Percentiles rank a stretch among this genome's conserved stretches.
Evolutionary conservation across 1,284 basidiomycete genomes (phyloP).

Genomic region (Irpex sp.): DNA sequence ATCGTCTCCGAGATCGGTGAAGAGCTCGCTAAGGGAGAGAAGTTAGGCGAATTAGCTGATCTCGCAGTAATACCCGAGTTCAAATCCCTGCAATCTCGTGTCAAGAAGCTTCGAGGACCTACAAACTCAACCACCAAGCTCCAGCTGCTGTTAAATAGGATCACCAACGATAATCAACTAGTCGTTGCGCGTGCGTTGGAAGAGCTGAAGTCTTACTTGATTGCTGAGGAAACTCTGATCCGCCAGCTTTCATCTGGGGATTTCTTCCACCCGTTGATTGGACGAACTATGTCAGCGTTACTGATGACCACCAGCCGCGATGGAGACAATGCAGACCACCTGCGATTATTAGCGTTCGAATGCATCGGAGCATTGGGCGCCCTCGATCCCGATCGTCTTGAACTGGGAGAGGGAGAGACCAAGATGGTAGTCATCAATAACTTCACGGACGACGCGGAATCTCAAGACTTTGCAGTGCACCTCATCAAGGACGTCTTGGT

Average conservation of each 20-base stretch:
- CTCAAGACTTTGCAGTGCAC: slow-evolving; percentile 78
- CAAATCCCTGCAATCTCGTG: slow-evolving; percentile 36
- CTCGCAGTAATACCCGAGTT: slow-evolving; percentile 70
- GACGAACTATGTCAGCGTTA: slow-evolving; percentile 65
- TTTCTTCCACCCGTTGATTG: slow-evolving; percentile 77
- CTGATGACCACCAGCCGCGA: slow-evolving; percentile 74
- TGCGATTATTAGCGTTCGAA: slow-evolving; percentile 75
- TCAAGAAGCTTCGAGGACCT: slow-evolving; percentile 51
- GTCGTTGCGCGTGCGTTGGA: slow-evolving; percentile 74
- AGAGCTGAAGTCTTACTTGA: slow-evolving; percentile 72
- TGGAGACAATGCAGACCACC: slow-evolving; percentile 64
- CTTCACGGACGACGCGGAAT: slow-evolving; percentile 79
- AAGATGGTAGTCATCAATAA: slow-evolving; percentile 78
- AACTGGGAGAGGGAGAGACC: slow-evolving; percentile 55
- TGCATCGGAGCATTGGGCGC: slow-evolving; percentile 95
- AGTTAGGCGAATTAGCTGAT: slow-evolving; percentile 78
- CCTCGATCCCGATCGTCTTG: slow-evolving; percentile 92
- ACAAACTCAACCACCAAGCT: slow-evolving; percentile 47
- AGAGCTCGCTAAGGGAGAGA: slow-evolving; percentile 34
- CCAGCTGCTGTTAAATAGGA: slow-evolving; percentile 68
- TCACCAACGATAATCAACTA: slow-evolving; percentile 76
- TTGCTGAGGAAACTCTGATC: slow-evolving; percentile 50
- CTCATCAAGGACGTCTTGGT: slow-evolving; percentile 86
- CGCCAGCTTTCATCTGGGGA: slow-evolving; percentile 72
- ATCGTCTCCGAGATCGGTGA: slow-evolving; percentile 38